A percentile compares a stretch with the other conserved stretches of the same genome.
phyloP scores from a whole-genome alignment of 2,329 filamentous ascomycete species.

The Colletotrichum melonis region DNA sequence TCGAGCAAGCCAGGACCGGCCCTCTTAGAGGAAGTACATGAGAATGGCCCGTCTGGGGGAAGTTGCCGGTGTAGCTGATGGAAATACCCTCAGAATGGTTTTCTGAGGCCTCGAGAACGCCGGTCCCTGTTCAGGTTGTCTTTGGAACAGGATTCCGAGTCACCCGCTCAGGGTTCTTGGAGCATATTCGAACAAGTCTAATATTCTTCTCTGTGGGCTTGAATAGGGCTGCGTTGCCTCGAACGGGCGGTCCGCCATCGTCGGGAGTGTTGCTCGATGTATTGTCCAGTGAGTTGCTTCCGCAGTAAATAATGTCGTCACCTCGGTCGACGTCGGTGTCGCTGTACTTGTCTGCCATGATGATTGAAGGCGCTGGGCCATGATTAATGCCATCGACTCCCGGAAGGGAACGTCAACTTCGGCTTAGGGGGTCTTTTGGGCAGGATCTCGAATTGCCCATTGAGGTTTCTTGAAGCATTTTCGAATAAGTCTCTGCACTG shows the following conservation, averaged over 20 bases:
- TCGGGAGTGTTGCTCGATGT: constrained; percentile 2
- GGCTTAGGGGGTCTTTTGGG: background rate
- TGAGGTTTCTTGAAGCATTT: background rate
- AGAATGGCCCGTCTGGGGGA: too few relatives aligned
- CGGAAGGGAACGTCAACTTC: background rate
- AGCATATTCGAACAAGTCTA: background rate
- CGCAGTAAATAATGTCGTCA: constrained; percentile 42
- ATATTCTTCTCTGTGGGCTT: too few relatives aligned
- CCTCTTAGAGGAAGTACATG: too few relatives aligned
- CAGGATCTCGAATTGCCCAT: background rate
- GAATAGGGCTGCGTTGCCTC: constrained; percentile 28
- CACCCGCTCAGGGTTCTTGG: background rate
- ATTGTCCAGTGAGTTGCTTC: constrained; percentile 39
- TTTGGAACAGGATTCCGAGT: background rate
- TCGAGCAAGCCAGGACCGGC: too few relatives aligned
- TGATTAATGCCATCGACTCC: background rate
- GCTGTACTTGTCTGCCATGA: constrained; percentile 55
- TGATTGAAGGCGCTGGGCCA: constrained; percentile 45
- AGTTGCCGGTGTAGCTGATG: too few relatives aligned
- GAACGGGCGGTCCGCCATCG: background rate
- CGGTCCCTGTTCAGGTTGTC: background rate
- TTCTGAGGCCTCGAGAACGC: too few relatives aligned
- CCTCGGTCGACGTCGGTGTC: constrained; percentile 42
- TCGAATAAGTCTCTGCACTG: constrained; percentile 27
- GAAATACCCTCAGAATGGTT: too few relatives aligned